Evolutionary conservation across 768 basidiomycete genomes (phyloP), one percentile per base, ranked within the genome.

Genomic region (Pholiota microspora): DNA sequence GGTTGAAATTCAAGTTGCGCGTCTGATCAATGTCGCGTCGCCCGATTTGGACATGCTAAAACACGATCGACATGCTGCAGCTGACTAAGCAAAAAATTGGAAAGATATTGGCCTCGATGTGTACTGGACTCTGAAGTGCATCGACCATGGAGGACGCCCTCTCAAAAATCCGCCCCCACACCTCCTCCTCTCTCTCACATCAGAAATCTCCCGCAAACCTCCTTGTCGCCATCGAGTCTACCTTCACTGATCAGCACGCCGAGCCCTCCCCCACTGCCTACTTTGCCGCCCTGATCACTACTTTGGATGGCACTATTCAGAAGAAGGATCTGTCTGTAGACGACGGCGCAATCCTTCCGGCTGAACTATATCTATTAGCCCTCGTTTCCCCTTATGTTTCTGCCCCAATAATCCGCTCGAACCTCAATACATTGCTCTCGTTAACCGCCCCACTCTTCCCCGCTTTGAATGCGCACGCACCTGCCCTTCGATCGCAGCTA

Each of bases 131-230:
- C 7, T 18, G 18, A 59, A 51, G 52, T n/a, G 51, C 38, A 18
- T 28, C 38, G 38, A 51, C 40, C 40, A 83, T 87, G 84, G 86
- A 91, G 65, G 66, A 81, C 16, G 82, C 83, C 28, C 75, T 96
- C 47, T 76, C 83, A 53, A 98, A 95, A 75, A 92, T 97, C 63
- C 79, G 95, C 51, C 88, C 89, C 4, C 92, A 97, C 63, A 85
- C 85, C 1, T 81, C 83, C 28, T 95, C 94, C 0, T 78, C 82
- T 6, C 76, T 95, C n/a, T 68, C 85, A 1, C 91, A 96, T 65
- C 94, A 98, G 73, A 92, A 92, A 68, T 81, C 88, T 53, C 93
- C 94, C 4, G 96, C 95, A 24, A 84, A 81, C 44, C 82, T 98
- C 21, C 80, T 98, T 40, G 71, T 79, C 53, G 95, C 94, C 2